phyloP scores from a whole-genome alignment of 495 filamentous ascomycete species.

The Trichoderma orchidacearum region DNA sequence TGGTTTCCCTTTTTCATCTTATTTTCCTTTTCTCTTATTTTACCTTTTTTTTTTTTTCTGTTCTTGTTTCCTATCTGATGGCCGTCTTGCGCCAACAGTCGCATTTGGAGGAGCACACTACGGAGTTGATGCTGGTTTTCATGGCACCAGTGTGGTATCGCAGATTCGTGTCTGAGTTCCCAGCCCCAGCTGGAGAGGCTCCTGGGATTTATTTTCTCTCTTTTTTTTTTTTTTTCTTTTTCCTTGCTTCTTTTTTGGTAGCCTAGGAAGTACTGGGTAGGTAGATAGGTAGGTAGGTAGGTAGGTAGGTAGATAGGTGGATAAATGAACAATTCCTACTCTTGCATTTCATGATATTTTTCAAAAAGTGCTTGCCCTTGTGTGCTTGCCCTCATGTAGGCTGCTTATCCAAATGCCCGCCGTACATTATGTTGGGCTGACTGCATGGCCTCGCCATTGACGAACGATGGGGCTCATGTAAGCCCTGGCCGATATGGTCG shows the following conservation, averaged over 20 bases:
- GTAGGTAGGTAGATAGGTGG: background rate
- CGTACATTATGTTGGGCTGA: too few relatives aligned
- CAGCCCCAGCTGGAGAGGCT: background rate
- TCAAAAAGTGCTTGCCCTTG: too few relatives aligned
- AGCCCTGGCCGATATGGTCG: too few relatives aligned
- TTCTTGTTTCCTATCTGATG: too few relatives aligned
- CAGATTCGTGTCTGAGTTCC: background rate
- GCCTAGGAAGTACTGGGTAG: background rate
- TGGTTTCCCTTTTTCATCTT: too few relatives aligned
- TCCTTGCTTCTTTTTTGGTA: conserved; percentile 2
- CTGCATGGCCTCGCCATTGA: too few relatives aligned
- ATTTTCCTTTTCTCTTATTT: too few relatives aligned
- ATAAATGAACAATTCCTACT: background rate
- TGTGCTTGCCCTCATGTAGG: too few relatives aligned
- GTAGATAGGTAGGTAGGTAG: background rate
- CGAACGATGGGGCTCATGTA: too few relatives aligned
- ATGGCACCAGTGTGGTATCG: background rate
- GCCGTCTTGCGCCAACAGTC: background rate
- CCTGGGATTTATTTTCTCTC: conserved; percentile 6
- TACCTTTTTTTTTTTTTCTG: too few relatives aligned
- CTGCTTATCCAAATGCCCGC: too few relatives aligned
- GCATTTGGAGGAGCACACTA: background rate
- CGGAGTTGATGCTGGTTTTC: background rate
- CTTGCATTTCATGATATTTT: background rate
- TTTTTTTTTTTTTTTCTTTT: conserved; percentile 4